These are phyloP conservation scores for Diatrype stigma DNA, from an alignment of 2,329 filamentous ascomycete genomes.

Conservation along the genomic window DNA sequence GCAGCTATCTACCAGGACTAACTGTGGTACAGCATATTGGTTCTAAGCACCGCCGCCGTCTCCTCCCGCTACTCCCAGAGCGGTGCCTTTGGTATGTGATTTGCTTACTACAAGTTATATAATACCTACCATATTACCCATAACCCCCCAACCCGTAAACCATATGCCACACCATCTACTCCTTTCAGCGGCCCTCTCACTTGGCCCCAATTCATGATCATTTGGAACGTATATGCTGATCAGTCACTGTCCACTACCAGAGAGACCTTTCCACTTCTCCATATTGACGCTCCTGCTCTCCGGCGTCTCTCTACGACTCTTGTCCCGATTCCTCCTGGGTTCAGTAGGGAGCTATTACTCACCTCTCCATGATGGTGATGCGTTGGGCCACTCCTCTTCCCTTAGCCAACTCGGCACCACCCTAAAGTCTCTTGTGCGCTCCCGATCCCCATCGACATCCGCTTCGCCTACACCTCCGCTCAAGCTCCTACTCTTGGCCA, in stretches of 20 bases:
- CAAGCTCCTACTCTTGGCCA: slow-evolving; percentile 15
- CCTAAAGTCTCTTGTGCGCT: slow-evolving; percentile 10
- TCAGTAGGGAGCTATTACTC: slow-evolving; percentile 9
- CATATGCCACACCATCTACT: too few relatives aligned
- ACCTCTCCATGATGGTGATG: slow-evolving; percentile 5
- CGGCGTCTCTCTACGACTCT: slow-evolving; percentile 15
- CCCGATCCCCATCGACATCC: slow-evolving; percentile 10
- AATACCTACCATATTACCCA: neutral
- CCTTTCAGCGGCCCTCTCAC: too few relatives aligned
- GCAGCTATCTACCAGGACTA: too few relatives aligned
- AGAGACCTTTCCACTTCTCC: slow-evolving; percentile 32
- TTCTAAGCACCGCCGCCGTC: neutral
- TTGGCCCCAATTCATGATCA: too few relatives aligned
- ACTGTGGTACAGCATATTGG: neutral
- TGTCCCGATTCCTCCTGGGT: slow-evolving; percentile 11
- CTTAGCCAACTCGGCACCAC: slow-evolving; percentile 3
- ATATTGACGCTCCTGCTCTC: slow-evolving; percentile 23
- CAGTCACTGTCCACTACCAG: slow-evolving; percentile 10
- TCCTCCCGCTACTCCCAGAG: neutral
- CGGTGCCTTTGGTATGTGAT: neutral
- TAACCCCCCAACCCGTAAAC: too few relatives aligned
- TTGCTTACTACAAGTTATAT: neutral
- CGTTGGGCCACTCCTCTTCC: too few relatives aligned
- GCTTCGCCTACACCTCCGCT: neutral
- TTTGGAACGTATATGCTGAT: too few relatives aligned